A percentile compares a stretch with the other conserved stretches of the same genome.
Conservation (phyloP, 2,329 filamentous ascomycete species). For the Epichloe glyceriae region DNA sequence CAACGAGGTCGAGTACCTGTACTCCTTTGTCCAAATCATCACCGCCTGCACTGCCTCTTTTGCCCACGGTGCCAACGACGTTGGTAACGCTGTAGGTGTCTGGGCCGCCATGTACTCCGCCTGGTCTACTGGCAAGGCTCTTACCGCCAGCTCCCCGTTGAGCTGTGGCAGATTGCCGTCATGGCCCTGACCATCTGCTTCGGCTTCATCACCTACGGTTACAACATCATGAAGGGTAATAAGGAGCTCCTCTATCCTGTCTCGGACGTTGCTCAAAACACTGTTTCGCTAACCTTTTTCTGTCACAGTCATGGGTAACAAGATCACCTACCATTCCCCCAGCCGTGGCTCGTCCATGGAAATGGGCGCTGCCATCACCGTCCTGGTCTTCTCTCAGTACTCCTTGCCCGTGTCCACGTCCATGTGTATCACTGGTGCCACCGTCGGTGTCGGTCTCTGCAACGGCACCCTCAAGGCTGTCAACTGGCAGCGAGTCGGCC, state of each 20-base stretch:
- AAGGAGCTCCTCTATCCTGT: constrained; percentile 14
- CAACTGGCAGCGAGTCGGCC: constrained; percentile 61
- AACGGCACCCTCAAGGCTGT: constrained; percentile 60
- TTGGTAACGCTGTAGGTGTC: constrained; percentile 56
- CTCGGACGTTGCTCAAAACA: neutral
- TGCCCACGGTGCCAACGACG: constrained; percentile 66
- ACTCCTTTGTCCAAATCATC: constrained; percentile 53
- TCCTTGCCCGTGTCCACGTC: constrained; percentile 64
- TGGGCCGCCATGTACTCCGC: constrained; percentile 58
- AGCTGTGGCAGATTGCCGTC: constrained; percentile 65
- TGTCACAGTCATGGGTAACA: constrained; percentile 60
- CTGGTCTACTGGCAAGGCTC: constrained; percentile 50
- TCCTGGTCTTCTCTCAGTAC: constrained; percentile 64
- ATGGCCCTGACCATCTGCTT: constrained; percentile 48
- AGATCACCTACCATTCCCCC: constrained; percentile 57
- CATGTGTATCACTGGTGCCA: constrained; percentile 71
- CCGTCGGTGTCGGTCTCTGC: constrained; percentile 65
- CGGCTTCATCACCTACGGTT: constrained; percentile 62
- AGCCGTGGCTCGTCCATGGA: constrained; percentile 57
- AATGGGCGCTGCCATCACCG: constrained; percentile 64
- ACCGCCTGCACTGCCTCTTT: constrained; percentile 63
- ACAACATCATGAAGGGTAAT: constrained; percentile 74
- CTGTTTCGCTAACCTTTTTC: neutral
- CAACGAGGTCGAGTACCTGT: constrained; percentile 58
- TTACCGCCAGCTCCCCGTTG: constrained; percentile 51